A percentile compares a stretch with the other conserved stretches of the same genome.
phyloP scores from a whole-genome alignment of 805 yeast species.

The Komagataella pseudopastoris region DNA sequence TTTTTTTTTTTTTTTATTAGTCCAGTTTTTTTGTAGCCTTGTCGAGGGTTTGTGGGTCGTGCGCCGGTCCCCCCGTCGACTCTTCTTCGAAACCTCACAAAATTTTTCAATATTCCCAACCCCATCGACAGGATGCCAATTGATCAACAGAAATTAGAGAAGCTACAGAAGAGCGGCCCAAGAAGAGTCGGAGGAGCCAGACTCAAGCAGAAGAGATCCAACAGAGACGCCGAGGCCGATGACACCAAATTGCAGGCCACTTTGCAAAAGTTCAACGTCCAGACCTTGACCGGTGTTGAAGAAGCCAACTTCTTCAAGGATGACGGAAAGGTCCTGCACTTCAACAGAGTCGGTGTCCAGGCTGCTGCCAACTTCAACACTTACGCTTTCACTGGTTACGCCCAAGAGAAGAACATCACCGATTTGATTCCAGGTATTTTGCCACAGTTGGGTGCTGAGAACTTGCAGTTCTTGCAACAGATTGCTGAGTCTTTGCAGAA shows the following conservation, averaged over 20 bases:
- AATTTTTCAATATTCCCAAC: background rate
- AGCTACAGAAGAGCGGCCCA: constrained; percentile 75
- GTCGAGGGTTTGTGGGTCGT: background rate
- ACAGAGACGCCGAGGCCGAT: constrained; percentile 59
- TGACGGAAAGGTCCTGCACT: constrained; percentile 92
- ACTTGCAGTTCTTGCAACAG: constrained; percentile 76
- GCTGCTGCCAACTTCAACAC: constrained; percentile 85
- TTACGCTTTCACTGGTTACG: constrained; percentile 88
- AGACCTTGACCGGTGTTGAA: constrained; percentile 78
- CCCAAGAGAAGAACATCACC: constrained; percentile 84
- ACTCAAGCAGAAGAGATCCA: constrained; percentile 77
- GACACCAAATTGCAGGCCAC: constrained; percentile 86
- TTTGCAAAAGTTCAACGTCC: constrained; percentile 79
- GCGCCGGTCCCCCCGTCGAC: background rate
- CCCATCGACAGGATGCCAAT: constrained; percentile 43
- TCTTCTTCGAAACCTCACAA: background rate
- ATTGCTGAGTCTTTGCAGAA: constrained; percentile 81
- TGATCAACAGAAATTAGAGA: constrained; percentile 90
- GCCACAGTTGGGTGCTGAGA: constrained; percentile 94
- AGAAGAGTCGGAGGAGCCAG: constrained; percentile 81
- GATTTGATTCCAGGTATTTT: constrained; percentile 90
- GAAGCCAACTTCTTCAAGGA: constrained; percentile 97
- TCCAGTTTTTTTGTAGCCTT: background rate
- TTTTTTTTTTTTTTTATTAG: no score
- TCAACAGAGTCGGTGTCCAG: constrained; percentile 93